These are phyloP conservation scores for Pseudotulostoma volvatum DNA, from an alignment of 495 filamentous ascomycete genomes.

Conservation along the genomic window DNA sequence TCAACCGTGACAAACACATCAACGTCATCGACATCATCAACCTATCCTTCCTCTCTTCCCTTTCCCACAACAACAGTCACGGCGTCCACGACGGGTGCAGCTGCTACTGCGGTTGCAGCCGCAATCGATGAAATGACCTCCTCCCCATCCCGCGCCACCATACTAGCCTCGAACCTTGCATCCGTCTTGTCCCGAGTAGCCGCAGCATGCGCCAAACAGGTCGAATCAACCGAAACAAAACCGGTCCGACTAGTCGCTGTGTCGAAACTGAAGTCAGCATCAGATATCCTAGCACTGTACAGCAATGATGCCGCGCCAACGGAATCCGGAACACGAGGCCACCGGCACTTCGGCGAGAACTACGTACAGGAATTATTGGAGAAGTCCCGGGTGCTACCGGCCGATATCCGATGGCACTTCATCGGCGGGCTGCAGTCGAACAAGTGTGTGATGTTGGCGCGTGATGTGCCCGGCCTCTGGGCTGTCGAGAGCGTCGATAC, in stretches of 20 bases:
- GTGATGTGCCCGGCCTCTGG: conserved; percentile 76
- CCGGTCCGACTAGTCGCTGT: conserved; percentile 70
- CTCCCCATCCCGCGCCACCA: conserved; percentile 20
- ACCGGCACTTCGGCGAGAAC: conserved; percentile 90
- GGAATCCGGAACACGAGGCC: conserved; percentile 12
- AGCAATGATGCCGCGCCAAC: conserved; percentile 23
- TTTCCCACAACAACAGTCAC: too few species aligned
- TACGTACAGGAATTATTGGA: conserved; percentile 84
- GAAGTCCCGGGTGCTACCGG: conserved; percentile 68
- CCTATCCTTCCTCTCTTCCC: too few species aligned
- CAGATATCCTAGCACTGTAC: conserved; percentile 75
- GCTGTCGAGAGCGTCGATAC: conserved; percentile 82
- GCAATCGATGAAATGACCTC: conserved; percentile 15
- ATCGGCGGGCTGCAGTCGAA: conserved; percentile 84
- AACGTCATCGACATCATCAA: too few species aligned
- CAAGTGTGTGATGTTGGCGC: conserved; percentile 76
- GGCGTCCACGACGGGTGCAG: too few species aligned
- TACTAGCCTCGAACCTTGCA: conserved; percentile 24
- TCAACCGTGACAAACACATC: too few species aligned
- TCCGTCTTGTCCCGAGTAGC: conserved; percentile 20
- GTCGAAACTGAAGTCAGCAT: conserved; percentile 81
- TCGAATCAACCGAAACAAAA: conserved; percentile 7
- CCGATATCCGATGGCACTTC: conserved; percentile 81
- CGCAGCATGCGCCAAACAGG: conserved; percentile 11
- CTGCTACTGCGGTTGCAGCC: too few species aligned